These are phyloP conservation scores for Cucurbita ficifolia DNA, from an alignment of 306 rosid genomes.

Conservation along the genomic window DNA sequence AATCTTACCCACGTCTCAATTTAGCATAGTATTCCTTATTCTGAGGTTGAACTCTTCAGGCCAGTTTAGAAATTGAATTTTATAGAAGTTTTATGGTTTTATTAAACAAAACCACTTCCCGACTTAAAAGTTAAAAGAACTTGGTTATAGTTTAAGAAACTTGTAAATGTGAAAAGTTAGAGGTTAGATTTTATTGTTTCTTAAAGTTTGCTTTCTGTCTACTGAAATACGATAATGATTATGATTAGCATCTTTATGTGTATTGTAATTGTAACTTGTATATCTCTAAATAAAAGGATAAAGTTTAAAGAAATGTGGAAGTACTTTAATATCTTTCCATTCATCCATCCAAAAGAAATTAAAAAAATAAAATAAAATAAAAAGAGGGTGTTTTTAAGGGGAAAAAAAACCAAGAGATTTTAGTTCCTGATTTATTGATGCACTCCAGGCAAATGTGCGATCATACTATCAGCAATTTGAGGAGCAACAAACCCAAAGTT, in stretches of 20 bases:
- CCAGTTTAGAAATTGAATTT: neutral
- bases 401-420: neutral
- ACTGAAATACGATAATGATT: neutral
- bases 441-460: slow-evolving; percentile 67
- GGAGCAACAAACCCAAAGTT: slow-evolving; percentile 91
- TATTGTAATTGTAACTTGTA: neutral
- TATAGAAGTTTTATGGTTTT: neutral
- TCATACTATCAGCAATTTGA: slow-evolving; percentile 84
- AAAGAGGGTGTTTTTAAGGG: neutral
- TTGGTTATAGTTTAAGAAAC: neutral
- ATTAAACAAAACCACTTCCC: neutral
- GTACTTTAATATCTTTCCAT: neutral
- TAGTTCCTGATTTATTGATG: slow-evolving; percentile 1
- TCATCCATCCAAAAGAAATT: neutral
- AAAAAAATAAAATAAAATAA: too few relatives aligned
- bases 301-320: neutral
- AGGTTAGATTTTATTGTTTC: neutral
- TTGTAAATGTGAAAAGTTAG: neutral
- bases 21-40: neutral
- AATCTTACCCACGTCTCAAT: neutral
- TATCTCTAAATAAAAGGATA: neutral
- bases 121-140: neutral
- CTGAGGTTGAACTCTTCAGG: neutral
- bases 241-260: neutral
- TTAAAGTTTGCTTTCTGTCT: neutral